Conservation (phyloP, 2,329 filamentous ascomycete species). For the Raffaelea albimanens region DNA sequence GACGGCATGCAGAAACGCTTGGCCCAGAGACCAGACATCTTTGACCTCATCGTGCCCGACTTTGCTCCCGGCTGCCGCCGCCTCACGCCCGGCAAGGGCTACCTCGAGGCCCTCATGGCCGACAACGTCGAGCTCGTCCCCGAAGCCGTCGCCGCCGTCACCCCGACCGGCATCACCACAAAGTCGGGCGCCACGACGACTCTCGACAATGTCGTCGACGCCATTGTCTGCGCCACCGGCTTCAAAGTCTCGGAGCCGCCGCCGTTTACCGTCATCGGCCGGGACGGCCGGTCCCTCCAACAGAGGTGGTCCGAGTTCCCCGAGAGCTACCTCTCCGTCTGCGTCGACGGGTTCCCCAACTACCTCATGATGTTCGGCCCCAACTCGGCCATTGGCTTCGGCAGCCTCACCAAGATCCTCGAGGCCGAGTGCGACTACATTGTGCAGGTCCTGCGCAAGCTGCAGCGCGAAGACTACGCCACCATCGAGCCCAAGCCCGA, state of each 20-base stretch:
- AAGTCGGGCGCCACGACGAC: constrained; percentile 14
- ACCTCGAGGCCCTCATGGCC: constrained; percentile 32
- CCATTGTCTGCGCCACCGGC: constrained; percentile 37
- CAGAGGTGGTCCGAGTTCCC: constrained; percentile 28
- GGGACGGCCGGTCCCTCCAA: constrained; percentile 24
- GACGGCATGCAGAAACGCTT: constrained; percentile 30
- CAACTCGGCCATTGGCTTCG: constrained; percentile 36
- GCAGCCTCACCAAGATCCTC: constrained; percentile 35
- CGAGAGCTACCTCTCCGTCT: constrained; percentile 34
- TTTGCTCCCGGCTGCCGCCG: constrained; percentile 35
- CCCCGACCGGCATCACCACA: constrained; percentile 24
- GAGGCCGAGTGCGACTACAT: constrained; percentile 40
- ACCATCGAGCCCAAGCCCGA: constrained; percentile 32
- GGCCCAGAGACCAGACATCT: constrained; percentile 31
- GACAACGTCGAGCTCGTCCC: constrained; percentile 31
- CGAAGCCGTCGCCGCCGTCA: constrained; percentile 23
- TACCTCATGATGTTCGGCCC: constrained; percentile 39
- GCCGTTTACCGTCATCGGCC: constrained; percentile 30
- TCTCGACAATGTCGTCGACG: too few relatives aligned
- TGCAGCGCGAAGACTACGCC: constrained; percentile 35
- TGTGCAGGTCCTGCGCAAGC: constrained; percentile 33
- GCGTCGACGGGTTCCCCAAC: constrained; percentile 39
- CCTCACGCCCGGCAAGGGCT: constrained; percentile 34
- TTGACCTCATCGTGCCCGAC: constrained; percentile 30
- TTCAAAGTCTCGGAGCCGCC: constrained; percentile 31